Evolutionary conservation across 2,329 filamentous ascomycete genomes (phyloP).

Genomic region (Blastomyces silverae): DNA sequence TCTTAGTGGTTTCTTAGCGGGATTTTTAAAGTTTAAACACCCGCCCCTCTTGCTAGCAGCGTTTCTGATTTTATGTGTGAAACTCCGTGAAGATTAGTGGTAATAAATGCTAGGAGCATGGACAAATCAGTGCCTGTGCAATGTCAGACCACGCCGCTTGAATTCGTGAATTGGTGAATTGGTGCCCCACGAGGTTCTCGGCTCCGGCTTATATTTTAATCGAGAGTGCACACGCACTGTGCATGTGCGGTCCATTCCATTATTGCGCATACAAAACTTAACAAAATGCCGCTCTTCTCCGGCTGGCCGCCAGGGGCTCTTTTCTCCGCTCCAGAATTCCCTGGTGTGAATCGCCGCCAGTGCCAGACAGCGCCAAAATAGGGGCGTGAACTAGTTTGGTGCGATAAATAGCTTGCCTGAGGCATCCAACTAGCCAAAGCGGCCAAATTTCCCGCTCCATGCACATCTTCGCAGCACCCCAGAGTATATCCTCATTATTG

Average conservation of each 20-base stretch:
- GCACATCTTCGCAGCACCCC: no score
- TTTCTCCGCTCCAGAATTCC: background rate
- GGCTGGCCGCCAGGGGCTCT: background rate
- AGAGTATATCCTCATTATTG: no score
- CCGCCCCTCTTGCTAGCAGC: no score
- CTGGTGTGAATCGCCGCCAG: background rate
- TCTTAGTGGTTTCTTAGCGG: background rate
- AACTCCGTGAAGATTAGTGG: no score
- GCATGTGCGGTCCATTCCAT: no score
- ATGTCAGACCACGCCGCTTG: background rate
- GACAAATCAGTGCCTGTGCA: no score
- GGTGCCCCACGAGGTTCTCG: background rate
- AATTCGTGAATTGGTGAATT: no score
- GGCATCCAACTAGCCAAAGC: background rate
- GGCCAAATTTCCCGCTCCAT: background rate
- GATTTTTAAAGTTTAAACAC: background rate
- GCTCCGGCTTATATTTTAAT: background rate
- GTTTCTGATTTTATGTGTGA: no score
- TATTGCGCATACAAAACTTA: no score
- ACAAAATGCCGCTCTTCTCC: background rate
- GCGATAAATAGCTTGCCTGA: background rate
- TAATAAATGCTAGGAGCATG: background rate
- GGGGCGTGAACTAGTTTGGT: no score
- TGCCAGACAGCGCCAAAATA: background rate
- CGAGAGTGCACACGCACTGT: no score